Evolutionary conservation across 176 grass and related monocot species (phyloP).

Genomic region (sorghum (Sorghum bicolor)): Sorghum_bicolor_NCBIv3 NC_012871.2:67011001-67011500

Average conservation of each 20-base stretch:
- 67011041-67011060: not conserved
- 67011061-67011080: constrained; percentile 2
- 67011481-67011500: not conserved
- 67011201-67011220: not conserved
- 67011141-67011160: not conserved
- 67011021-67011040: not conserved
- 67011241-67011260: not conserved
- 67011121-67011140: not conserved
- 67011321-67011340: not conserved
- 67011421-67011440: too few species aligned
- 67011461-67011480: too few species aligned
- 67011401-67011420: not conserved
- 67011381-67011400: not conserved
- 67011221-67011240: not conserved
- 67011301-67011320: not conserved
- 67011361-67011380: not conserved
- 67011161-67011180: constrained; percentile 10
- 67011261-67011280: not conserved
- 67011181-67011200: constrained; percentile 38
- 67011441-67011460: not conserved
- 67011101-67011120: not conserved
- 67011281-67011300: not conserved
- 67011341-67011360: not conserved
- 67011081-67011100: not conserved
- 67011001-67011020: not conserved